These are phyloP conservation scores for Oryza brachyantha DNA, from an alignment of 176 grass and related monocot genomes.

Conservation along the genomic window DNA sequence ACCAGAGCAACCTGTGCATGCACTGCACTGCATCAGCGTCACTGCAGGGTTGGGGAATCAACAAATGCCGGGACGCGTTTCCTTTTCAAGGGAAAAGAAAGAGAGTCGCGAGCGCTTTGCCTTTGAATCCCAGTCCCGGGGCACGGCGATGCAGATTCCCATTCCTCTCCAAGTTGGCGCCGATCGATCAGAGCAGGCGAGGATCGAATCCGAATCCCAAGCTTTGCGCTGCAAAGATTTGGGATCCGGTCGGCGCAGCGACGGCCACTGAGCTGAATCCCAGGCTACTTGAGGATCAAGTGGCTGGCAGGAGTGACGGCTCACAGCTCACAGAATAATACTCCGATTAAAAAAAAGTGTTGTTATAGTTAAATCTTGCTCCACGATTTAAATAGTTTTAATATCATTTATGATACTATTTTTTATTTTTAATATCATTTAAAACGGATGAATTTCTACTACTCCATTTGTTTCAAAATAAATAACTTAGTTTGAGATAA, in stretches of 20 bases:
- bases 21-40: too few species aligned
- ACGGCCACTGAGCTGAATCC: conserved; percentile 21
- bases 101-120: neutral
- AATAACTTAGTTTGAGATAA: too few species aligned
- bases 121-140: conserved; percentile 30
- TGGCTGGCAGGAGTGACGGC: conserved; percentile 24
- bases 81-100: conserved; percentile 31
- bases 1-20: too few species aligned
- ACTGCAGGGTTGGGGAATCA: neutral
- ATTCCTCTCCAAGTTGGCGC: conserved; percentile 26
- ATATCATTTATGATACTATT: too few species aligned
- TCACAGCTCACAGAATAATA: conserved; percentile 3
- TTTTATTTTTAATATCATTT: too few species aligned
- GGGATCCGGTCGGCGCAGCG: conserved; percentile 32
- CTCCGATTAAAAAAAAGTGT: too few species aligned
- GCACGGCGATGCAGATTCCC: conserved; percentile 22
- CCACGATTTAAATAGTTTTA: too few species aligned
- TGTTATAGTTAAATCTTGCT: too few species aligned
- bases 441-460: too few species aligned
- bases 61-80: neutral
- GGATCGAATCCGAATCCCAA: conserved; percentile 32
- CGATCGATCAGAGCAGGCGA: neutral
- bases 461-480: too few species aligned
- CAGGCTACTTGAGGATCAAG: conserved; percentile 31
- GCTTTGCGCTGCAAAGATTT: conserved; percentile 31